Base-by-base conservation (phyloP, 2,329 filamentous ascomycete species). In the Penicillium sp. region DNA sequence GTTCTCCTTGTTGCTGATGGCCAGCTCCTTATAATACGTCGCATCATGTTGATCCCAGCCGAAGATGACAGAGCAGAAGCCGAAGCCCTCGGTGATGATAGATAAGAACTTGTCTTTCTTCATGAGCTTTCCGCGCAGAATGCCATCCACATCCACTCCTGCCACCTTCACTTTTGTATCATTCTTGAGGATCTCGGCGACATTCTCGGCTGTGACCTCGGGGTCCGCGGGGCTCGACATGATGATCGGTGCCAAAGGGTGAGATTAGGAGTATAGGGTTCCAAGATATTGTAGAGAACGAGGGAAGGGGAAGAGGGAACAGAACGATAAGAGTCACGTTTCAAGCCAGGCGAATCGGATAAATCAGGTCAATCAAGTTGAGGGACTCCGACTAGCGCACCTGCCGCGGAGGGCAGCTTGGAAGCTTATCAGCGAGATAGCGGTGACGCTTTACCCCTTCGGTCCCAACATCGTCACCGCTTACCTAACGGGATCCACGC, bases 1-100 rank as follows among this genome's bases (percentile, higher is more conserved):
- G 72, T 96, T 96, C 69, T 91, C 87, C 65, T 90, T 89, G 77
- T 96, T 96, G 76, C 90, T 94, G 73, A 96, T 88, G 69, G 84
- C 84, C 62, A 96, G 84, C 76, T 96, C 92, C 66, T 83, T 86
- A 72, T 90, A 87, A 75, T 96, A 97, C 11, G 91, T 95, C 78
- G 86, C 82, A 70, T 97, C 92, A 75, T 97, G 92, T 91, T 96
- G 96, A 76, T 97, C 92, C 92, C 92, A 96, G 72, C 92, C 92
- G 69, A 96, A 96, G 63, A 96, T 86, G 65, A 96, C 91, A 21
- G 90, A 94, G 80, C 92, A 96, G 81, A 96, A 96, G 53, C 92
- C 92, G 67, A 96, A 96, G 50, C 92, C 92, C 44, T 86, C 83
- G 41, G 84, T 76, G n/a, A 87, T 88, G 52, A 96, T 84, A 31